Evolutionary conservation across 257 asterid genomes (phyloP).

Genomic region (Penstemon davidsonii): DNA sequence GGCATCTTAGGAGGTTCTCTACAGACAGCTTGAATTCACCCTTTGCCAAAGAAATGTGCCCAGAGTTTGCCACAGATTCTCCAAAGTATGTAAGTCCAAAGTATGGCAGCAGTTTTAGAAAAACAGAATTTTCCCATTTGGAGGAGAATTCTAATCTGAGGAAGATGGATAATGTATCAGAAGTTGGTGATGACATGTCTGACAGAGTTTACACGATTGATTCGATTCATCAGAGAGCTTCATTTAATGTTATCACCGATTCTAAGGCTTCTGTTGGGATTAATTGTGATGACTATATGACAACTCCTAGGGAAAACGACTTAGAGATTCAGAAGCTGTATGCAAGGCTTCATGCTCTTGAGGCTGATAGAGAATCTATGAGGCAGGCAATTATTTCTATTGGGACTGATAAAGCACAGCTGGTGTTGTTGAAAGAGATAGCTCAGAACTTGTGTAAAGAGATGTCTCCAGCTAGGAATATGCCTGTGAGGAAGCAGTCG

Average conservation of each 20-base stretch:
- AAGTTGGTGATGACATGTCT: slow-evolving; percentile 63
- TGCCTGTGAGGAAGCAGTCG: slow-evolving; percentile 57
- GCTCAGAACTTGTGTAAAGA: slow-evolving; percentile 85
- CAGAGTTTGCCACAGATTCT: slow-evolving; percentile 52
- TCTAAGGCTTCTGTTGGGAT: slow-evolving; percentile 53
- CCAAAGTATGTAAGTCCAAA: slow-evolving; percentile 57
- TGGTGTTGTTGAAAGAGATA: slow-evolving; percentile 81
- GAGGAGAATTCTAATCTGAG: slow-evolving; percentile 50
- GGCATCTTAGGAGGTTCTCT: slow-evolving; percentile 62
- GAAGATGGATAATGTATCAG: slow-evolving; percentile 55
- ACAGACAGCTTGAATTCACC: slow-evolving; percentile 54
- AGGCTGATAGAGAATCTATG: slow-evolving; percentile 99
- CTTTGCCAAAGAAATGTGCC: slow-evolving; percentile 45
- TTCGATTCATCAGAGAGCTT: slow-evolving; percentile 65
- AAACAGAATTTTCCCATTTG: slow-evolving; percentile 47
- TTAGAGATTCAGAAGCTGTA: slow-evolving; percentile 80
- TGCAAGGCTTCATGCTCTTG: slow-evolving; percentile 87
- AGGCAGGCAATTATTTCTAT: slow-evolving; percentile 81
- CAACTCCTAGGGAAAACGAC: slow-evolving; percentile 62
- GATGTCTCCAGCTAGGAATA: slow-evolving; percentile 57
- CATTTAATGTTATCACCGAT: slow-evolving; percentile 36
- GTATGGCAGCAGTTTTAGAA: slow-evolving; percentile 50
- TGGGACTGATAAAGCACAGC: slow-evolving; percentile 89
- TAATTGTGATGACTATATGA: slow-evolving; percentile 46
- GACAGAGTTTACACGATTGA: slow-evolving; percentile 90